Base-by-base conservation (phyloP, 192 early-diverging fungal species). In the Backusella tuberculispora region DNA sequence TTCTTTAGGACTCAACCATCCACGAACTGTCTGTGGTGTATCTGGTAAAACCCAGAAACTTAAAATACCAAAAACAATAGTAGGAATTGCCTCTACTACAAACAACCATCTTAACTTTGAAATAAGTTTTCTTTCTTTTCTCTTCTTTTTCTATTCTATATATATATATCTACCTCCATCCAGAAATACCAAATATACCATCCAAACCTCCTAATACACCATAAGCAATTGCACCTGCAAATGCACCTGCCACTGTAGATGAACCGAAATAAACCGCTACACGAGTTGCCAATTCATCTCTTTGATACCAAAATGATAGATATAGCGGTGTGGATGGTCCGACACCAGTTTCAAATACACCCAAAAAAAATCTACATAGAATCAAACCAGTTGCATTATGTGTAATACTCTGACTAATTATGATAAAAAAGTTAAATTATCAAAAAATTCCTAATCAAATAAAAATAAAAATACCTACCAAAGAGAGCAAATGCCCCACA, bases 141-240 rank as follows among this genome's bases (percentile, higher is more conserved):
- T 60, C 4, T 26, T 17, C 5, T 63, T 34, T 77, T 24, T 17
- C 73, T 75, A 5, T 38, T 38, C 48, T 75, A 41, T 24, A 37
- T 21, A 77, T 15, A 6, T 34, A 34, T 34, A 88, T 84, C 37
- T 63, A 66, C 73, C 74, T 83, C 92, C 92, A 94, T 2, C 89
- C 85, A 24, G 87, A 83, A 21, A 91, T 75, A 24, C 75, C 82
- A 53, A 83, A 81, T 46, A 75, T 72, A 6, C 88, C 84, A 48
- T 86, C 72, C 17, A 91, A 41, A 45, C 26, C 85, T 0, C 76
- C 82, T 0, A 85, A 71, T 29, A 93, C 84, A 29, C 85, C 92
- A 66, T 92, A 92, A 4, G 90, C 93, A 47, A 92, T 81, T 1
- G 91, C 84, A 19, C 91, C 93, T 40, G 90, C 91, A 71, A 93